A percentile compares a stretch with the other conserved stretches of the same genome.
These are phyloP conservation scores for Ogataea pignaliae DNA, from an alignment of 805 yeast genomes.

Conservation along the genomic window DNA sequence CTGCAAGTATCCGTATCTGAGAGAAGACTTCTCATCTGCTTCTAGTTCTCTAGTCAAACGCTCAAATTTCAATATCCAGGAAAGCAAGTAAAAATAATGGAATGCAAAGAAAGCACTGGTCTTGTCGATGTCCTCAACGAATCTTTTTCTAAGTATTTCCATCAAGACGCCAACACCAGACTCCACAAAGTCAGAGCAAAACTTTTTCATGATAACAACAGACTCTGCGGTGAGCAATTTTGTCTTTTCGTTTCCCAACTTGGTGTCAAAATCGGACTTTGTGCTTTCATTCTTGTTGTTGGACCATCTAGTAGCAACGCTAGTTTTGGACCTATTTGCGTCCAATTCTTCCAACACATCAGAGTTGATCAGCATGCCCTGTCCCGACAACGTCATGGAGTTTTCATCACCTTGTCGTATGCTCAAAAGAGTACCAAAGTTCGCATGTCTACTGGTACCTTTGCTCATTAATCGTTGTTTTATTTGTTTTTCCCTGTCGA, in stretches of 20 bases:
- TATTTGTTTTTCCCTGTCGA: constrained; percentile 57
- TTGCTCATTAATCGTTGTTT: constrained; percentile 28
- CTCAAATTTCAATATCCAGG: constrained; percentile 78
- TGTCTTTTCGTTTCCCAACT: constrained; percentile 18
- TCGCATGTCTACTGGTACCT: constrained; percentile 59
- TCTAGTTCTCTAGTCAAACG: constrained; percentile 32
- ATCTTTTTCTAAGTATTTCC: constrained; percentile 38
- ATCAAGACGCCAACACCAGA: constrained; percentile 72
- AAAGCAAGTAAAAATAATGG: constrained; percentile 53
- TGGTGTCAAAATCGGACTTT: constrained; percentile 27
- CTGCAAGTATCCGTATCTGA: constrained; percentile 21
- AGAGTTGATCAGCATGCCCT: constrained; percentile 37
- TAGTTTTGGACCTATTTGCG: constrained; percentile 58
- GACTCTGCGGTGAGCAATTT: constrained; percentile 31
- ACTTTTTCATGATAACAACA: constrained; percentile 32
- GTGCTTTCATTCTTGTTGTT: constrained; percentile 21
- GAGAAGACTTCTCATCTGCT: constrained; percentile 27
- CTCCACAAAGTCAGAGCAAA: constrained; percentile 59
- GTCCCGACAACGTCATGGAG: constrained; percentile 68
- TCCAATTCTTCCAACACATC: constrained; percentile 64
- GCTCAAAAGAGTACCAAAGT: constrained; percentile 84
- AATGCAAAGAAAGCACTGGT: constrained; percentile 25
- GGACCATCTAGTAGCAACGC: constrained; percentile 16
- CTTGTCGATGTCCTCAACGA: constrained; percentile 27
- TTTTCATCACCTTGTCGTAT: constrained; percentile 57